Evolutionary conservation across 306 rosid genomes (phyloP), one percentile per base, ranked within the genome.

Genomic region (Biancaea sappan): DNA sequence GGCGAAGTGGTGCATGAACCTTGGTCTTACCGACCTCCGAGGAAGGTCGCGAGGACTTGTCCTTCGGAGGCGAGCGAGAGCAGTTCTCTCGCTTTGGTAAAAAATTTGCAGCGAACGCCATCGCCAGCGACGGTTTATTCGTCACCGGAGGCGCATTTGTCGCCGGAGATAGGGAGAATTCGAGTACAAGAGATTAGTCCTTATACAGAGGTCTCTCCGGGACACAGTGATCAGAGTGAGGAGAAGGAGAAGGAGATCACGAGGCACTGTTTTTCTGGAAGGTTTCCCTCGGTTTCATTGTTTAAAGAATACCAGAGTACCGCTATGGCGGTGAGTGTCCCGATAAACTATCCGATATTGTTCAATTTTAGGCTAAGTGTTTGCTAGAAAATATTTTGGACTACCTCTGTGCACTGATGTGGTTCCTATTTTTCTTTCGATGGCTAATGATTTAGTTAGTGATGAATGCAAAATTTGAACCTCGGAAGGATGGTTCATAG

Each of bases 271-370:
- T 84, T 91, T 79, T 76, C 85, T 25, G 98, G 97, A 47, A 85
- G 54, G 77, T 91, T 93, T 62, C 97, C 98, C 73, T 82, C 98
- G 0, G 94, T 91, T 80, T 86, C 98, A 16, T 79, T 91, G 82
- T 94, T 94, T 50, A 94, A 89, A 89, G 98, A 91, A 73, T 94
- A 86, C 69, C 98, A 91, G 73, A 88, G 84, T 84, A 84, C 96
- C 57, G 98, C 98, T n/a, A 91, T 91, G 97, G 96, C 90, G 89
- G 98, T 93, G 84, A 75, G 26, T 80, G 0, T 4, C 67, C 67
- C 16, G 0, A 63, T 65, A 24, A 8, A 15, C 43, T 61, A 51
- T 13, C 29, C 34, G 35, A 14, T 25, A 8, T 63, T 63, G 11
- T 61, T 65, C 24, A 1, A 54, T 10, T 52, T n/a, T n/a, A 25